These are phyloP conservation scores for Russula brevipes DNA, from an alignment of 768 basidiomycete genomes.

Conservation along the genomic window DNA sequence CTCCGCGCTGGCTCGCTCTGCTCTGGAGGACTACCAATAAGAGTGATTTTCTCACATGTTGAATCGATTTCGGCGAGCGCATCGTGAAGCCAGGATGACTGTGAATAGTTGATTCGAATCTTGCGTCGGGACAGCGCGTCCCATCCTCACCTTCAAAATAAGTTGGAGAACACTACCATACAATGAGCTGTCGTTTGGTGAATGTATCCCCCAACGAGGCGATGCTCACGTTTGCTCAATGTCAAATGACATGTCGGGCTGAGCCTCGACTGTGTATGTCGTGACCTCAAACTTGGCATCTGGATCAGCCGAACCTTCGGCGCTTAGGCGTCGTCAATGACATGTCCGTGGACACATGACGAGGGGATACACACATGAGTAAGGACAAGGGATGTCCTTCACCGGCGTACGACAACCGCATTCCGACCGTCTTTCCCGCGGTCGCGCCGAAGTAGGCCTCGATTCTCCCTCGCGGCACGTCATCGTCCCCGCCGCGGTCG, in stretches of 20 bases:
- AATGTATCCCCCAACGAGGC: slow-evolving; percentile 10
- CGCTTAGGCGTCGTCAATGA: slow-evolving; percentile 37
- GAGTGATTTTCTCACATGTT: slow-evolving; percentile 78
- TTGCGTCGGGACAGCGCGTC: slow-evolving; percentile 54
- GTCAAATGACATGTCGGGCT: slow-evolving; percentile 76
- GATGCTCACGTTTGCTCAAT: slow-evolving; percentile 50
- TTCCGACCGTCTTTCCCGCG: slow-evolving; percentile 66
- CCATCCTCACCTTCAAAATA: slow-evolving; percentile 52
- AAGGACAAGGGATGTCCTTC: slow-evolving; percentile 72
- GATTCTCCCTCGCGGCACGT: slow-evolving; percentile 41
- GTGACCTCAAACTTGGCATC: slow-evolving; percentile 84
- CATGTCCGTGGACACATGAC: background rate
- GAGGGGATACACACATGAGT: slow-evolving; percentile 54
- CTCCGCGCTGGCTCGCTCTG: slow-evolving; percentile 25
- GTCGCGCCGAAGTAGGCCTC: slow-evolving; percentile 50
- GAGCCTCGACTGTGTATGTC: slow-evolving; percentile 79
- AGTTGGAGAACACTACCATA: slow-evolving; percentile 14
- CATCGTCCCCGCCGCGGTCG: slow-evolving; percentile 43
- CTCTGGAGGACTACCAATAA: slow-evolving; percentile 62
- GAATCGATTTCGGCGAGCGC: slow-evolving; percentile 89
- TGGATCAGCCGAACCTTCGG: slow-evolving; percentile 74
- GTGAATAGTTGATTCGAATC: background rate
- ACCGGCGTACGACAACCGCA: slow-evolving; percentile 81
- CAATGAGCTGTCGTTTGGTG: background rate
- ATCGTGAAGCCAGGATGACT: slow-evolving; percentile 91